phyloP scores from a whole-genome alignment of 225 moss, liverwort and hornwort species.

The Rhytidiadelphus loreus region DNA sequence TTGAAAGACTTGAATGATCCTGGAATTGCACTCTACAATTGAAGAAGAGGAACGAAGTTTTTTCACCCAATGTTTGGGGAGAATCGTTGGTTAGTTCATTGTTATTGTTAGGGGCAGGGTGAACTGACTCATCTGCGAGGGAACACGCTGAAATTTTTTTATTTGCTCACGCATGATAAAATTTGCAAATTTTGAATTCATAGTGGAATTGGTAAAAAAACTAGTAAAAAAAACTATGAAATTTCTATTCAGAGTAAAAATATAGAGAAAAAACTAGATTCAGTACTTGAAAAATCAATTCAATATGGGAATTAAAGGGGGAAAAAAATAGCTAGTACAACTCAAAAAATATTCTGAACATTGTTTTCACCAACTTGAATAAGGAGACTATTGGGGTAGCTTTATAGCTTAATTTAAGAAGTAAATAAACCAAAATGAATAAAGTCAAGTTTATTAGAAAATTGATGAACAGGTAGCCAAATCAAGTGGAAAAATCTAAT shows the following conservation, averaged over 20 bases:
- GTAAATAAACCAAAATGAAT: neutral
- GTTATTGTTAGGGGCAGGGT: no score
- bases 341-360: rapidly evolving
- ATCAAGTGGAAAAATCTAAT: neutral
- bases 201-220: no score
- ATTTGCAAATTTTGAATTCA: no score
- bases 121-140: no score
- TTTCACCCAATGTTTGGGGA: neutral
- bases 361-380: neutral
- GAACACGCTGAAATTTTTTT: no score
- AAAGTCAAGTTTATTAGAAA: neutral
- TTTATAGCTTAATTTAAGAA: neutral
- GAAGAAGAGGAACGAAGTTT: neutral
- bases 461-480: neutral
- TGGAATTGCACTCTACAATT: neutral
- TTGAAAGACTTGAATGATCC: neutral
- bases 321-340: neutral
- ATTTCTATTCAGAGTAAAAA: rapidly evolving
- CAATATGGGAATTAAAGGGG: neutral
- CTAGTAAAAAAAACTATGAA: neutral
- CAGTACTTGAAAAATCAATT: rapidly evolving
- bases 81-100: rapidly evolving
- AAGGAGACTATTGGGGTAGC: neutral
- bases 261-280: no score
- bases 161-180: no score